phyloP scores from a whole-genome alignment of 306 rosid species.

The Lablab purpureus region DNA sequence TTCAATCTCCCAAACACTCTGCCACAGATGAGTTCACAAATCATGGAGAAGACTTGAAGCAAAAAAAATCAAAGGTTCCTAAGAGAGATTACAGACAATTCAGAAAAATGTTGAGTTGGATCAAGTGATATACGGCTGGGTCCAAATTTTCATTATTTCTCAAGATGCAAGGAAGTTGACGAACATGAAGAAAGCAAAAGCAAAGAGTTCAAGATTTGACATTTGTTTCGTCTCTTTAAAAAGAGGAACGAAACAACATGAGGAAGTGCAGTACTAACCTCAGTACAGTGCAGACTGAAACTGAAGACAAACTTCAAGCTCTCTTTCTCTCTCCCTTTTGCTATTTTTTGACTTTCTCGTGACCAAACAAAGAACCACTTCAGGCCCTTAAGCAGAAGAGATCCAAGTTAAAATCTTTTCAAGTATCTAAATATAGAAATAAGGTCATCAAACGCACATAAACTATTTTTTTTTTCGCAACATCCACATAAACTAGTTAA shows the following conservation, averaged over 20 bases:
- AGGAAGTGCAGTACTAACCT: slow-evolving; percentile 46
- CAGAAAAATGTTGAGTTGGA: not conserved
- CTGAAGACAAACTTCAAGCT: not conserved
- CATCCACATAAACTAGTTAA: not conserved
- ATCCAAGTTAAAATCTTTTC: not conserved
- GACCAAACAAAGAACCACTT: slow-evolving; percentile 37
- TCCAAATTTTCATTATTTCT: not conserved
- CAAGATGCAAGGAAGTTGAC: not conserved
- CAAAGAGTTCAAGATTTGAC: not conserved
- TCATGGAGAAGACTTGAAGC: slow-evolving; percentile 37
- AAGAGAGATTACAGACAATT: not conserved
- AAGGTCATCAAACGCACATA: not conserved
- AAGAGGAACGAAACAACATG: slow-evolving; percentile 13
- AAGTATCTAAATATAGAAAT: not conserved
- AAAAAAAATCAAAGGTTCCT: slow-evolving; percentile 33
- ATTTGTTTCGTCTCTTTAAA: slow-evolving; percentile 24
- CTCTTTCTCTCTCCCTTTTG: not conserved
- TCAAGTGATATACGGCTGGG: not conserved
- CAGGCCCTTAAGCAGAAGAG: not conserved
- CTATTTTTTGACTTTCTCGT: not conserved
- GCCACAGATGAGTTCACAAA: slow-evolving; percentile 43
- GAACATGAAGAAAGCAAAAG: slow-evolving; percentile 25
- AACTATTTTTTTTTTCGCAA: too few species aligned
- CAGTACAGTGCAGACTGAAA: slow-evolving; percentile 17
- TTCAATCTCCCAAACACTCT: slow-evolving; percentile 32